A percentile compares a stretch with the other conserved stretches of the same genome.
These are phyloP conservation scores for Arthrinium puccinioides DNA, from an alignment of 2,329 filamentous ascomycete species.

Conservation along the genomic window DNA sequence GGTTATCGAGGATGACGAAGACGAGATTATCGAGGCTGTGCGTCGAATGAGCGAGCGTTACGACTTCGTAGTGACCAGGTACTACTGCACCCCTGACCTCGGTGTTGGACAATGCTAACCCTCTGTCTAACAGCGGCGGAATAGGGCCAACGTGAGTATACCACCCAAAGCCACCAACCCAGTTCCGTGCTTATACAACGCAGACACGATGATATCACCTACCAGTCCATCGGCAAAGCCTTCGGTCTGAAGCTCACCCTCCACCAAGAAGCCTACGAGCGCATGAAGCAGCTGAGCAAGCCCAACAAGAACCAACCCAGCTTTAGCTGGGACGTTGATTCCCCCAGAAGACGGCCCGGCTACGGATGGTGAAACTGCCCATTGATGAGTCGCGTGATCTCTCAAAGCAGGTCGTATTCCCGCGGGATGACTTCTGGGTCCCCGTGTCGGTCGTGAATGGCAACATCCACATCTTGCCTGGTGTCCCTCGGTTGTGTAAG, in stretches of 20 bases:
- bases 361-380: constrained; percentile 86
- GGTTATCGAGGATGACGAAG: constrained; percentile 87
- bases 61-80: constrained; percentile 88
- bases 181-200: constrained; percentile 15
- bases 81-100: background rate
- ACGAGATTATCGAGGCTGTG: constrained; percentile 82
- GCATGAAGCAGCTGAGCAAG: constrained; percentile 77
- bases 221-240: constrained; percentile 85
- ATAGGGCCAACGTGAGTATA: constrained; percentile 85
- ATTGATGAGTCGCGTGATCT: constrained; percentile 59
- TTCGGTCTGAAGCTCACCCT: constrained; percentile 71
- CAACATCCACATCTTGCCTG: constrained; percentile 88
- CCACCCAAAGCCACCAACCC: background rate
- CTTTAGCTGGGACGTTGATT: constrained; percentile 81
- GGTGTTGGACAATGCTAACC: constrained; percentile 8
- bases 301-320: constrained; percentile 64
- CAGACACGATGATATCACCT: constrained; percentile 97
- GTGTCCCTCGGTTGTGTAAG: constrained; percentile 73
- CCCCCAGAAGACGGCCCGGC: constrained; percentile 69
- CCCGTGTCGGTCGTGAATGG: constrained; percentile 83
- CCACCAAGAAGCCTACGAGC: constrained; percentile 67
- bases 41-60: constrained; percentile 81
- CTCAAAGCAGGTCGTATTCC: constrained; percentile 70
- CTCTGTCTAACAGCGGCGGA: constrained; percentile 59
- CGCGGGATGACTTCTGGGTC: constrained; percentile 80